Evolutionary conservation across 345 rosid species (phyloP).

Genomic region (Camelina sativa): DNA sequence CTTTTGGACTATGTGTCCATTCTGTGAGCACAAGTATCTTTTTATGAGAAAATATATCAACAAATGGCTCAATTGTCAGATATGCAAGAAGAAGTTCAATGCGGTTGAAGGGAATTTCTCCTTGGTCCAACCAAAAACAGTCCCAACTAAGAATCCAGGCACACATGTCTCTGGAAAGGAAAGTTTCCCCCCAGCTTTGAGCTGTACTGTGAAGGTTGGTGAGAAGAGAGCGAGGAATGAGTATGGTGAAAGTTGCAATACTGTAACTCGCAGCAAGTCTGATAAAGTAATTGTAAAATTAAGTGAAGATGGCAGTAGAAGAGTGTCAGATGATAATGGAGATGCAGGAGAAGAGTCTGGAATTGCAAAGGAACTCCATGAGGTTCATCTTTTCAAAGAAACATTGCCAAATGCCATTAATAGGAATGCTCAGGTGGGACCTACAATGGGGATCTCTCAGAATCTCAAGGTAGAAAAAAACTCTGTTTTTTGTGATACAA

Average conservation of each 20-base stretch:
- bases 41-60: not conserved
- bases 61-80: not conserved
- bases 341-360: not conserved
- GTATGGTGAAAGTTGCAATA: not conserved
- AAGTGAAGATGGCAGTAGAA: not conserved
- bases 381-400: not conserved
- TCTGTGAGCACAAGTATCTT: not conserved
- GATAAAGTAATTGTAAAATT: constrained; percentile 47
- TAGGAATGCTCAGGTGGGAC: not conserved
- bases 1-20: not conserved
- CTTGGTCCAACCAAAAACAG: not conserved
- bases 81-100: not conserved
- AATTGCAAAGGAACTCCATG: not conserved
- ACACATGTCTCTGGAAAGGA: not conserved
- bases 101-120: not conserved
- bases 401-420: constrained; percentile 4
- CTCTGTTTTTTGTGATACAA: not conserved
- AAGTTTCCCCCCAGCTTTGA: not conserved
- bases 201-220: not conserved
- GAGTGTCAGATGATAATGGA: not conserved
- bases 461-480: not conserved
- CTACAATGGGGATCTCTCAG: not conserved
- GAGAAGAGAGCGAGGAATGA: constrained; percentile 41
- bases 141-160: not conserved
- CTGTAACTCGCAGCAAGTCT: constrained; percentile 43